Evolutionary conservation across 2,329 filamentous ascomycete genomes (phyloP), one percentile per base, ranked within the genome.

Genomic region (Arthrobotrys musiformis): DNA sequence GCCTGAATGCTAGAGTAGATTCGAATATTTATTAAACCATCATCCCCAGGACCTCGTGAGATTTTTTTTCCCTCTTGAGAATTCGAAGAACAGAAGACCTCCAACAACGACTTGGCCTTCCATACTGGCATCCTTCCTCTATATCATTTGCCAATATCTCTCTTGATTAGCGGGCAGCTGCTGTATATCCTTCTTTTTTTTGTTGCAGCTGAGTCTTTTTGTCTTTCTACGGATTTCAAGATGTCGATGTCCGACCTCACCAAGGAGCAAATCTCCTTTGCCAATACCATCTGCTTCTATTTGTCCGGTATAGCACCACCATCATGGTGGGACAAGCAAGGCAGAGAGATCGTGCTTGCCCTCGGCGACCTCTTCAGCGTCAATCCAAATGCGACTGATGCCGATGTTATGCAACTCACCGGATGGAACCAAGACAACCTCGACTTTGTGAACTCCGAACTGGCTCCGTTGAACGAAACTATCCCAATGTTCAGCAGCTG

Each of bases 211-310:
- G 48, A 66, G 68, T 62, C 42, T 63, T 61, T 54, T 66, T n/a
- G 24, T 70, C 42, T 30, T 44, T 52, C 19, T 35, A 44, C 44
- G 48, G 40, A 56, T 35, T n/a, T 62, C 73, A 77, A 77, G 50
- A 77, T 77, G 73, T 77, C 67, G 54, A 40, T n/a, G 17, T 22
- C 56, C 58, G 54, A 42, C 19, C 66, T 77, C 33, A 56, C 48
- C 61, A 7, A 19, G 11, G 60, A 61, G 24, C 63, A 77, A 9
- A 37, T 54, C 15, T 37, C 44, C n/a, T 42, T n/a, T 26, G 33
- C 70, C 30, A 77, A 77, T 44, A 77, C 73, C 17, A 58, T 70
- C 66, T 77, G 73, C 66, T 70, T 70, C 61, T 77, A 77, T 50
- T 17, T 70, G 17, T 60, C 73, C 33, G 73, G 73, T 19, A 70